Evolutionary conservation across 495 filamentous ascomycete species (phyloP).

Genomic region (Penicillium malachiteum): DNA sequence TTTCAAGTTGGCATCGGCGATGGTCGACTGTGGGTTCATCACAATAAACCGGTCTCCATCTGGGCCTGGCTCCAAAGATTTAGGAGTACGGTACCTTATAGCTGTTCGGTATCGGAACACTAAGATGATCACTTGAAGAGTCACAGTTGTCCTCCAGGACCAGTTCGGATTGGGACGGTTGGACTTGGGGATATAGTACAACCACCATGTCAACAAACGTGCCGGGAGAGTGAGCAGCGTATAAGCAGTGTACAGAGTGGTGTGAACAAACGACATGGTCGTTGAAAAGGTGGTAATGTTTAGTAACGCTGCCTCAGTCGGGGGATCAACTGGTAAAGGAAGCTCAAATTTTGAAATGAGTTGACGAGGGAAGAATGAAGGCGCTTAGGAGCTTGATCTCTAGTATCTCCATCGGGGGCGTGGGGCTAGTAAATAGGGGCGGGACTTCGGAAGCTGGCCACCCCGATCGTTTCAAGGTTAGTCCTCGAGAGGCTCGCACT

Average conservation of each 20-base stretch:
- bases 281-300: too few relatives aligned
- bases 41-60: slow-evolving; percentile 18
- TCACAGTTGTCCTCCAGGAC: not conserved
- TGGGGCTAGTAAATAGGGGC: too few relatives aligned
- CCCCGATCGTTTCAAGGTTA: too few relatives aligned
- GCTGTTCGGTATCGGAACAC: not conserved
- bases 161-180: not conserved
- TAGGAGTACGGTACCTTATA: not conserved
- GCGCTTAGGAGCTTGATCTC: too few relatives aligned
- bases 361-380: too few relatives aligned
- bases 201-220: not conserved
- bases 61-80: slow-evolving; percentile 6
- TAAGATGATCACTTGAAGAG: not conserved
- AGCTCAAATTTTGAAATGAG: too few relatives aligned
- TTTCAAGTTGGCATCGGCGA: not conserved
- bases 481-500: too few relatives aligned
- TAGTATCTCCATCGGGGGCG: too few relatives aligned
- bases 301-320: too few relatives aligned
- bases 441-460: too few relatives aligned
- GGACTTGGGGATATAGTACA: not conserved
- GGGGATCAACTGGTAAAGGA: too few relatives aligned
- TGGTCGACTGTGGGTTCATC: slow-evolving; percentile 7
- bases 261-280: not conserved
- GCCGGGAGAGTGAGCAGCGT: not conserved
- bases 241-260: not conserved